Percentiles rank a stretch among this genome's conserved stretches.
Conservation (phyloP, 108 stramenopile genomes). For the Chaetoceros muelleri region DNA sequence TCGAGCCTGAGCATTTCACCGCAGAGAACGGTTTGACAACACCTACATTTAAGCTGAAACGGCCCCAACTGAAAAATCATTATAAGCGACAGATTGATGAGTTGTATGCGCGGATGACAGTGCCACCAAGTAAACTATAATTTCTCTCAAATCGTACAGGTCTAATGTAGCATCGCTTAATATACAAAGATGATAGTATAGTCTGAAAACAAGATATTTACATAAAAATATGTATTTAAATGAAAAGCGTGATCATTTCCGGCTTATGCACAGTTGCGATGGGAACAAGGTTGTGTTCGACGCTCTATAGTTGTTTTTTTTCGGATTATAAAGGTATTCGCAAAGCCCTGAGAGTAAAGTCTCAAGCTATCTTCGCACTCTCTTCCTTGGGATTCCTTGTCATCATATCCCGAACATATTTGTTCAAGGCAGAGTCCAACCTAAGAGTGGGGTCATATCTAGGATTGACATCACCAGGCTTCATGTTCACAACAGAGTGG, state of each 20-base stretch:
- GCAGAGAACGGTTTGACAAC: constrained; percentile 83
- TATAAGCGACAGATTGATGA: constrained; percentile 72
- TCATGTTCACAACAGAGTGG: constrained; percentile 49
- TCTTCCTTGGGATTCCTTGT: constrained; percentile 9
- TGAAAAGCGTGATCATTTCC: no score
- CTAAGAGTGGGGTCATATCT: constrained; percentile 53
- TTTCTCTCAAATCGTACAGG: no score
- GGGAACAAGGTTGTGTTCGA: no score
- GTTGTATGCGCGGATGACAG: constrained; percentile 57
- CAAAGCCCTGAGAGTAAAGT: no score
- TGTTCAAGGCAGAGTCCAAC: constrained; percentile 48
- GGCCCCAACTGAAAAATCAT: constrained; percentile 57
- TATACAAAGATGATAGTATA: no score
- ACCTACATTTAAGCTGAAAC: constrained; percentile 94
- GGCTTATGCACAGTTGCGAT: no score
- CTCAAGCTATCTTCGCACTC: no score
- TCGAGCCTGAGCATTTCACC: constrained; percentile 68
- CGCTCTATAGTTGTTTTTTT: no score
- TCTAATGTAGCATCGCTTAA: no score
- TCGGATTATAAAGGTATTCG: no score
- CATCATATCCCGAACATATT: constrained; percentile 76
- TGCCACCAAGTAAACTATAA: constrained; percentile 53
- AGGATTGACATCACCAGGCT: constrained; percentile 54
- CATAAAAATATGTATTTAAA: no score
- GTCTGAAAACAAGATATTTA: no score